Conservation (phyloP, 2,329 filamentous ascomycete genomes). For the Blastomyces gilchristii region DNA sequence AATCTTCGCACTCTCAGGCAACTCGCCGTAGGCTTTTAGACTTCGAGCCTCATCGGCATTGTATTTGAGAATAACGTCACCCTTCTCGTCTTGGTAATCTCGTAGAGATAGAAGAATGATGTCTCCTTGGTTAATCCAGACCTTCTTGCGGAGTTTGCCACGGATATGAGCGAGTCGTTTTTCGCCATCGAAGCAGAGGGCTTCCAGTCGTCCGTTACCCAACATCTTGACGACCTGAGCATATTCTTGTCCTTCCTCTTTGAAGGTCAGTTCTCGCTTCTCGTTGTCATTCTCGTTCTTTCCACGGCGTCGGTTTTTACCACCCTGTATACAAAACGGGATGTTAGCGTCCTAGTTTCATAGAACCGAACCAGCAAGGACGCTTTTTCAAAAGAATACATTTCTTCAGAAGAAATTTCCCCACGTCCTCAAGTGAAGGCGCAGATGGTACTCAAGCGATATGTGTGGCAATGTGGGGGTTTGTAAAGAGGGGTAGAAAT, state of each 20-base stretch:
- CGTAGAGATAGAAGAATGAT: slow-evolving; percentile 82
- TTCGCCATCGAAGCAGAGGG: slow-evolving; percentile 88
- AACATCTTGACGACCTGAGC: slow-evolving; percentile 92
- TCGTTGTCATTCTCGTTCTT: slow-evolving; percentile 99
- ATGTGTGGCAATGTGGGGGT: slow-evolving; percentile 18
- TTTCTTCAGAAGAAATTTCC: not conserved
- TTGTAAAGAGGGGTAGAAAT: slow-evolving; percentile 20
- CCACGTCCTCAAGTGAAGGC: not conserved
- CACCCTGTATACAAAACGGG: slow-evolving; percentile 52
- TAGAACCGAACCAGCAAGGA: not conserved
- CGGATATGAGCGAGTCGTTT: slow-evolving; percentile 78
- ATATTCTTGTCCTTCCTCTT: slow-evolving; percentile 92
- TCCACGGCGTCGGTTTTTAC: slow-evolving; percentile 95
- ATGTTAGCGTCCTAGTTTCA: slow-evolving; percentile 21
- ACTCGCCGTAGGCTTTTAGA: slow-evolving; percentile 93
- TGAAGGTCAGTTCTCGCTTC: slow-evolving; percentile 97
- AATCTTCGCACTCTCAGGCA: slow-evolving; percentile 97
- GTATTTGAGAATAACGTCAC: slow-evolving; percentile 91
- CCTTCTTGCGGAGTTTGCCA: slow-evolving; percentile 98
- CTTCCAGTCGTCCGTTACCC: slow-evolving; percentile 86
- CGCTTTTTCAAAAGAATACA: not conserved
- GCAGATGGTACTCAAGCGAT: not conserved
- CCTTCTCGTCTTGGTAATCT: slow-evolving; percentile 91
- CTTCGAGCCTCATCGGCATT: slow-evolving; percentile 88
- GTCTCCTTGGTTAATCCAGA: slow-evolving; percentile 98